Percentiles rank a stretch among this genome's conserved stretches.
Evolutionary conservation across 2,329 filamentous ascomycete species (phyloP).

Genomic region (Trichoderma aggressivum): DNA sequence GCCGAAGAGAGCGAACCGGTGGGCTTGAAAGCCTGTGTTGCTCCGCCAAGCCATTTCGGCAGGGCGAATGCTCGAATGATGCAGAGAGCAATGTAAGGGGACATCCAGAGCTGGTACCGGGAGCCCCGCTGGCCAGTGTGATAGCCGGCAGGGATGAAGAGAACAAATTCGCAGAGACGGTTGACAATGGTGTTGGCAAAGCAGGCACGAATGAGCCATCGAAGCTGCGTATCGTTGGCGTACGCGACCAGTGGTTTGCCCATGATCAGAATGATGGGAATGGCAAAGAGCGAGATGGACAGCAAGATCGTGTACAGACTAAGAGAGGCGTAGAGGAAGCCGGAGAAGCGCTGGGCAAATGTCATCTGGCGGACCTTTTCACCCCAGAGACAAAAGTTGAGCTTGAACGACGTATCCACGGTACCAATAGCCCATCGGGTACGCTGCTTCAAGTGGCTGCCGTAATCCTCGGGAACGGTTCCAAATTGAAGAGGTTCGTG

Average conservation of each 20-base stretch:
- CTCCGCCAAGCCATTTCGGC: conserved; percentile 57
- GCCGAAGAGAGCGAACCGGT: conserved; percentile 55
- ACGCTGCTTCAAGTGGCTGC: conserved; percentile 54
- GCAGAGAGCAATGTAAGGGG: conserved; percentile 57
- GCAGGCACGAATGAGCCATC: conserved; percentile 55
- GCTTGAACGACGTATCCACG: conserved; percentile 57
- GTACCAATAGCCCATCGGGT: conserved; percentile 56
- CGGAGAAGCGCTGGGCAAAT: conserved; percentile 55
- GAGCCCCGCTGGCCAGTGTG: conserved; percentile 56
- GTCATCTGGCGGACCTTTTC: conserved; percentile 51
- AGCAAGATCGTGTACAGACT: conserved; percentile 55
- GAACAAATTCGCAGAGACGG: conserved; percentile 54
- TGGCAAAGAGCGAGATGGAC: conserved; percentile 53
- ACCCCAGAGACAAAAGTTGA: conserved; percentile 58
- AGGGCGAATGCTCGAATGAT: conserved; percentile 57
- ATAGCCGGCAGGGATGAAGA: conserved; percentile 58
- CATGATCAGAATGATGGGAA: conserved; percentile 56
- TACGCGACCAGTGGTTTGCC: conserved; percentile 57
- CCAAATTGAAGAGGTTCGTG: conserved; percentile 60
- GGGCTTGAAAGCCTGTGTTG: conserved; percentile 57
- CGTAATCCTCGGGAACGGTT: conserved; percentile 55
- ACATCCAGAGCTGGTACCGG: conserved; percentile 60
- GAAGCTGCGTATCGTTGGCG: conserved; percentile 49
- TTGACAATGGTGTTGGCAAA: conserved; percentile 50
- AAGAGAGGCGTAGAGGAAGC: conserved; percentile 55